Conservation (phyloP, 202 grass and related monocot genomes). For the Bolboschoenoplectus hybrid region DNA sequence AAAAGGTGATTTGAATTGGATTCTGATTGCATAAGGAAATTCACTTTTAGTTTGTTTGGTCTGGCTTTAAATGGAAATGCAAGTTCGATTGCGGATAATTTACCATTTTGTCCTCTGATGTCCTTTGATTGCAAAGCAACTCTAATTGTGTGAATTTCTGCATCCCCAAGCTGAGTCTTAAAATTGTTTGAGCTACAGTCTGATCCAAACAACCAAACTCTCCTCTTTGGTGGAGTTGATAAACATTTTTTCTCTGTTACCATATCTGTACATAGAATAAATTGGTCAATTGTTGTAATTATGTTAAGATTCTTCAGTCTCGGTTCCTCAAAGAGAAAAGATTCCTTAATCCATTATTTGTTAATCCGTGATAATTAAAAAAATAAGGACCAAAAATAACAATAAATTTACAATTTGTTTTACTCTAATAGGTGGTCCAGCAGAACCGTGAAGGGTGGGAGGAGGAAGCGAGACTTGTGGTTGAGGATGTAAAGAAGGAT, state of each 20-base stretch:
- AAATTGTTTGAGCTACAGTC: neutral
- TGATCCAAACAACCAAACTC: neutral
- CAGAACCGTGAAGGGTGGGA: conserved; percentile 76
- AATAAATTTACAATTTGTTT: conserved; percentile 18
- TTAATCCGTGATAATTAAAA: neutral
- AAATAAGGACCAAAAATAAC: neutral
- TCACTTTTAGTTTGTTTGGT: neutral
- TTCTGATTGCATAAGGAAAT: neutral
- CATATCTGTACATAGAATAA: neutral
- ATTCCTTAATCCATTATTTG: neutral
- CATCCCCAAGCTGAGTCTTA: neutral
- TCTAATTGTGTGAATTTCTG: neutral
- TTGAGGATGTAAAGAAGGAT: conserved; percentile 57
- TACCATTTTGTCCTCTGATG: neutral
- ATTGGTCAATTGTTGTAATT: neutral
- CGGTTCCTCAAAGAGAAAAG: neutral
- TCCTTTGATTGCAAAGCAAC: neutral
- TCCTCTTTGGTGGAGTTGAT: neutral
- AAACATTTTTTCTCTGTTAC: neutral
- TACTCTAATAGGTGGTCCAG: conserved; percentile 50
- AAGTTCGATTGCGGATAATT: neutral
- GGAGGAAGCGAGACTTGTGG: conserved; percentile 62
- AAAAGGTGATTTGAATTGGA: conserved; percentile 1
- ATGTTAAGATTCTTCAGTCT: neutral
- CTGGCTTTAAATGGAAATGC: neutral